A percentile compares a stretch with the other conserved stretches of the same genome.
Conservation (phyloP, 192 early-diverging fungal genomes). For the Haplosporangium gracile region DNA sequence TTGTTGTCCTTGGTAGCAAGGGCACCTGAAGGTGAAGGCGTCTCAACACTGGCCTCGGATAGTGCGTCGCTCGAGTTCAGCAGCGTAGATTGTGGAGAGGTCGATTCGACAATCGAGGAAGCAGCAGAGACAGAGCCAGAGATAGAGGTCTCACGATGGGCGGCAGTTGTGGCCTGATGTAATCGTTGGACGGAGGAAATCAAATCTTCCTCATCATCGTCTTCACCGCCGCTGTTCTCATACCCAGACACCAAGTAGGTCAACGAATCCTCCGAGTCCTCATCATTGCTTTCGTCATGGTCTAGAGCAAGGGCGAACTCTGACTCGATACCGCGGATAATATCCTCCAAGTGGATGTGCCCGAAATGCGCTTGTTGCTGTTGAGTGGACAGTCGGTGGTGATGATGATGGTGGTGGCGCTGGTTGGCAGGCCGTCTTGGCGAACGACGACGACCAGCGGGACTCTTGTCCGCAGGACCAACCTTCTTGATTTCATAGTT, state of each 20-base stretch:
- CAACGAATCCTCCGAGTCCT: constrained; percentile 30
- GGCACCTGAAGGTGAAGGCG: not conserved
- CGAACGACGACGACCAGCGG: not conserved
- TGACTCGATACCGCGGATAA: constrained; percentile 24
- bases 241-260: constrained; percentile 16
- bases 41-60: not conserved
- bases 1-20: not conserved
- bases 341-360: constrained; percentile 20
- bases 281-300: not conserved
- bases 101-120: not conserved
- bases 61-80: constrained; percentile 17
- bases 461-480: not conserved
- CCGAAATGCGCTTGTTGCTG: not conserved
- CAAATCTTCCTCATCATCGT: not conserved
- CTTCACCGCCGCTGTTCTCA: constrained; percentile 18
- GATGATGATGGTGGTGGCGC: not conserved
- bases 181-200: not conserved
- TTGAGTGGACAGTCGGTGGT: not conserved
- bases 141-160: not conserved
- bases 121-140: not conserved
- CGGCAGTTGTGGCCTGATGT: not conserved
- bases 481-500: not conserved
- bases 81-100: constrained; percentile 24
- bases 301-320: constrained; percentile 19
- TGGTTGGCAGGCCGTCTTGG: not conserved